These are phyloP conservation scores for Bacterosira constricta DNA, from an alignment of 108 stramenopile species.

Conservation along the genomic window DNA sequence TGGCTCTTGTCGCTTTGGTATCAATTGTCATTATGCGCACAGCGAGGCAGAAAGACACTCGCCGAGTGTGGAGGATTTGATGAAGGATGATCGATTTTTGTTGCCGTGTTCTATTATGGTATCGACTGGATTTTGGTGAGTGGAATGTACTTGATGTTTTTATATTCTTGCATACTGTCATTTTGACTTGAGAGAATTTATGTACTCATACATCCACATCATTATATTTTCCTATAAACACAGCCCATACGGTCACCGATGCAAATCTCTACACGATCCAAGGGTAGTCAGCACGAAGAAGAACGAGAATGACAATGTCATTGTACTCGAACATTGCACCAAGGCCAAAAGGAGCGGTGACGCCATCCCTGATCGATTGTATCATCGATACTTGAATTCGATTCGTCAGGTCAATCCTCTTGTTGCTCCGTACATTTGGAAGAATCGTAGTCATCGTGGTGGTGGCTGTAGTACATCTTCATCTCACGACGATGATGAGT, in stretches of 20 bases:
- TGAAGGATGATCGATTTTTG: conserved; percentile 5
- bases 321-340: conserved; percentile 23
- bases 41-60: conserved; percentile 17
- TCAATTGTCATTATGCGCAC: conserved; percentile 30
- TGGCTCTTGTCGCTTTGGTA: conserved; percentile 15
- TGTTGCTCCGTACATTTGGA: conserved; percentile 22
- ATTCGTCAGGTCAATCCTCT: conserved; percentile 32
- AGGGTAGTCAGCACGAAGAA: too few relatives aligned
- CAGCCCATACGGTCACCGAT: conserved; percentile 35
- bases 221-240: too few relatives aligned
- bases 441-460: conserved; percentile 15
- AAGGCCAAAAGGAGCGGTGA: conserved; percentile 30
- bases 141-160: neutral
- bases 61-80: conserved; percentile 10
- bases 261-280: conserved; percentile 45
- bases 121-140: conserved; percentile 38
- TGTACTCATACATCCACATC: too few relatives aligned
- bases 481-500: neutral
- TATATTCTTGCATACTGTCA: neutral
- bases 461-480: neutral
- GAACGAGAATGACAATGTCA: conserved; percentile 3
- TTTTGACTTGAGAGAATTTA: too few relatives aligned
- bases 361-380: conserved; percentile 26
- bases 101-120: conserved; percentile 29
- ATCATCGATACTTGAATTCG: conserved; percentile 12